Evolutionary conservation across 805 yeast genomes (phyloP).

Genomic region (Teunomyces gatunensis): DNA sequence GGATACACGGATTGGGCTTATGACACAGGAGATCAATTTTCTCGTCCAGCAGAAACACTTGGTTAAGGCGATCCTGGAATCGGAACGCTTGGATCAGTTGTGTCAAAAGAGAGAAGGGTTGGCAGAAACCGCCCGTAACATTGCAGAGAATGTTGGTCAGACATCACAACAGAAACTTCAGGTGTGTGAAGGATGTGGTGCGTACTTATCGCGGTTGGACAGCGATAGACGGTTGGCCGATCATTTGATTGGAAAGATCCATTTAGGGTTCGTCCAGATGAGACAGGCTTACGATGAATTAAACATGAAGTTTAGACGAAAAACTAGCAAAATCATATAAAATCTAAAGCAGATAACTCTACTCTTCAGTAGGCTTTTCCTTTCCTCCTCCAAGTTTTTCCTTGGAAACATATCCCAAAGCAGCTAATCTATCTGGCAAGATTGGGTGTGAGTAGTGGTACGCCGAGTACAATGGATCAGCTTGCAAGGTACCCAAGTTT

Average conservation of each 20-base stretch:
- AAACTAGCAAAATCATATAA: not conserved
- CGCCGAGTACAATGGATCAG: constrained; percentile 85
- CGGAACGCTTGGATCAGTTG: constrained; percentile 43
- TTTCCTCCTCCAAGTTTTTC: constrained; percentile 27
- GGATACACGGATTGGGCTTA: constrained; percentile 62
- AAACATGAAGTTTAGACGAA: constrained; percentile 14
- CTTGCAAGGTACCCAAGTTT: constrained; percentile 81
- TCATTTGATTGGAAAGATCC: constrained; percentile 86
- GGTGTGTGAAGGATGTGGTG: constrained; percentile 88
- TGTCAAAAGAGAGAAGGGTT: constrained; percentile 49
- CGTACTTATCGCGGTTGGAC: constrained; percentile 79
- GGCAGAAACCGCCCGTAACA: constrained; percentile 54
- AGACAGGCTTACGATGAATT: constrained; percentile 51
- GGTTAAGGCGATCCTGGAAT: constrained; percentile 49
- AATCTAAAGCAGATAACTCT: not conserved
- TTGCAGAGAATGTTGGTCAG: constrained; percentile 75
- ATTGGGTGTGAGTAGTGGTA: constrained; percentile 92
- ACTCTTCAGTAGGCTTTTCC: not conserved
- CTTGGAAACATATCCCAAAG: constrained; percentile 54
- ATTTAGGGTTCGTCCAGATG: constrained; percentile 77
- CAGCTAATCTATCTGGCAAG: constrained; percentile 82
- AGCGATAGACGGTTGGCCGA: constrained; percentile 86
- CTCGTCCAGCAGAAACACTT: constrained; percentile 50
- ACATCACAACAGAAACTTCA: constrained; percentile 87
- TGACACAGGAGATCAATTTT: constrained; percentile 62